Percentiles rank a stretch among this genome's conserved stretches.
Conservation (phyloP, 2,329 filamentous ascomycete genomes). For the Meredithiella fracta region DNA sequence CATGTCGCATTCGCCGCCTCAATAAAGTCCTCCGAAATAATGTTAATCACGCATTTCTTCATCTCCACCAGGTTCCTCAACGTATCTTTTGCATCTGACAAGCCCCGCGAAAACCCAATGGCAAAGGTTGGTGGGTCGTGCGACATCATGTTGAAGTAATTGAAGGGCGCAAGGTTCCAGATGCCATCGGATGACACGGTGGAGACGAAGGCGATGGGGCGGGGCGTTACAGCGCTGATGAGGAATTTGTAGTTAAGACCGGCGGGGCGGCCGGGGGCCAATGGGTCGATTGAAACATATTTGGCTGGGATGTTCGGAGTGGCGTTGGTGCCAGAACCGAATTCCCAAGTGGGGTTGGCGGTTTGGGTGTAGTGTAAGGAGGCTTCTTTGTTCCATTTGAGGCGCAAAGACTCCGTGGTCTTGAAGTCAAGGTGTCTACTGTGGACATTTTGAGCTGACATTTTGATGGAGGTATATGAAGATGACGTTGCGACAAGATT, state of each 20-base stretch:
- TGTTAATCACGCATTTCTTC: constrained; percentile 66
- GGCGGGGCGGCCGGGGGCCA: constrained; percentile 49
- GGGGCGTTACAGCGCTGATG: constrained; percentile 66
- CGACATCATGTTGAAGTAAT: constrained; percentile 68
- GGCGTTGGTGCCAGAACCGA: constrained; percentile 48
- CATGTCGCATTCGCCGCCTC: constrained; percentile 75
- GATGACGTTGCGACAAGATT: too few relatives aligned
- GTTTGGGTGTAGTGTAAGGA: constrained; percentile 45
- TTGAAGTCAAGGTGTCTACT: constrained; percentile 66
- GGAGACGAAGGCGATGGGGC: constrained; percentile 56
- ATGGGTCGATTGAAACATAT: constrained; percentile 69
- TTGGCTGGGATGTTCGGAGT: constrained; percentile 18
- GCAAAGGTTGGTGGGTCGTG: constrained; percentile 79
- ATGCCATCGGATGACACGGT: constrained; percentile 42
- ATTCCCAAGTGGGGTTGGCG: constrained; percentile 46
- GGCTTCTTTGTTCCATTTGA: constrained; percentile 36
- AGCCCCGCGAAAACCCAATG: constrained; percentile 32
- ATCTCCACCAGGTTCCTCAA: constrained; percentile 56
- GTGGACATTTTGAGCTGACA: constrained; percentile 27
- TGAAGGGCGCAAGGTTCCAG: constrained; percentile 71
- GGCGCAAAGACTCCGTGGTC: constrained; percentile 47
- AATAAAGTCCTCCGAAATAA: constrained; percentile 68
- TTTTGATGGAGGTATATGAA: constrained; percentile 16
- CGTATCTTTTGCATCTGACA: constrained; percentile 55
- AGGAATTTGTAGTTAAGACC: constrained; percentile 81